These are phyloP conservation scores for Barnettozyma botsteinii DNA, from an alignment of 805 yeast species.

Conservation along the genomic window DNA sequence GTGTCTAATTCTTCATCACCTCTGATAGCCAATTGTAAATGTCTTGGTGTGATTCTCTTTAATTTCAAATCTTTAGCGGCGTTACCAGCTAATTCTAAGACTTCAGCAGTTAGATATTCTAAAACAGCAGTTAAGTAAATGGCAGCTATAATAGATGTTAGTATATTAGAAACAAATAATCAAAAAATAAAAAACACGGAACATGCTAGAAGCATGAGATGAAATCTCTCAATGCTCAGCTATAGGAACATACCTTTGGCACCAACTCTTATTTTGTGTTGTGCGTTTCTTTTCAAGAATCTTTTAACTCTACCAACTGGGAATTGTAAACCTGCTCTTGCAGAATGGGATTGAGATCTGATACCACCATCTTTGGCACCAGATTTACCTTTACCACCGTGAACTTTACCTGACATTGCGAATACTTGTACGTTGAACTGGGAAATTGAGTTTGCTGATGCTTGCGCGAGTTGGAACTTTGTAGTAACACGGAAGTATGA, in stretches of 20 bases:
- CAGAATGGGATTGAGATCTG: conserved; percentile 80
- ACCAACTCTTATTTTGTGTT: conserved; percentile 79
- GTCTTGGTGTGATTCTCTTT: conserved; percentile 97
- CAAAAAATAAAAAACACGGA: no score
- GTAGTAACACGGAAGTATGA: background rate
- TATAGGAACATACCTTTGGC: conserved; percentile 46
- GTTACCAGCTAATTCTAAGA: conserved; percentile 95
- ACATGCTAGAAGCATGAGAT: no score
- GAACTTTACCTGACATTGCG: conserved; percentile 88
- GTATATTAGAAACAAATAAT: background rate
- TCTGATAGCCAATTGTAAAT: conserved; percentile 94
- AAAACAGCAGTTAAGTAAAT: conserved; percentile 93
- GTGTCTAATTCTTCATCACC: conserved; percentile 96
- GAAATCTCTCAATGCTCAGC: no score
- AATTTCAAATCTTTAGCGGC: conserved; percentile 98
- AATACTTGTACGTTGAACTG: background rate
- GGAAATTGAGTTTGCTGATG: background rate
- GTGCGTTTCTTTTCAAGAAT: conserved; percentile 86
- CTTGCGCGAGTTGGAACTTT: background rate
- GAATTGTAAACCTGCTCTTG: conserved; percentile 91
- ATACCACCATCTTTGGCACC: conserved; percentile 65
- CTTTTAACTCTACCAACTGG: conserved; percentile 99
- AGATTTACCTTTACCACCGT: conserved; percentile 95
- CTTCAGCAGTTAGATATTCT: conserved; percentile 95
- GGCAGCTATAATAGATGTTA: conserved; percentile 47